Evolutionary conservation across 1,139 yeast species (phyloP).

Genomic region (Candida freyschussii): DNA sequence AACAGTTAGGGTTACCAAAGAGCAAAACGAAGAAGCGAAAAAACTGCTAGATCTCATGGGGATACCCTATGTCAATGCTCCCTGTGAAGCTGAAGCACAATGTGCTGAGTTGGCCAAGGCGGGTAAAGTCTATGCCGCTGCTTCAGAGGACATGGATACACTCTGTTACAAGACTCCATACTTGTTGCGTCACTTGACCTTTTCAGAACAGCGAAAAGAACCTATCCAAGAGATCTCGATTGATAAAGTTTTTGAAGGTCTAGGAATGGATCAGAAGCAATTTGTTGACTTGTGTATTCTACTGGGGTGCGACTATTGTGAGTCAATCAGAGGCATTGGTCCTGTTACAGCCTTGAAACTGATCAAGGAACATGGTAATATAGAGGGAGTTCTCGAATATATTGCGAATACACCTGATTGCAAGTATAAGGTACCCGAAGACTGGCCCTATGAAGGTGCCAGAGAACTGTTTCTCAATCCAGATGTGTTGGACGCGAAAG

Average conservation of each 20-base stretch:
- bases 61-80: conserved; percentile 87
- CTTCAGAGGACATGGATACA: conserved; percentile 99
- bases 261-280: conserved; percentile 65
- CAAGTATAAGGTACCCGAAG: conserved; percentile 83
- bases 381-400: conserved; percentile 70
- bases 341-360: conserved; percentile 90
- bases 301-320: conserved; percentile 96
- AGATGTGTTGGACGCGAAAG: conserved; percentile 61
- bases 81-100: conserved; percentile 98
- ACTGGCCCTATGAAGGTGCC: conserved; percentile 92
- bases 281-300: conserved; percentile 90
- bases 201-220: conserved; percentile 87
- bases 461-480: conserved; percentile 78
- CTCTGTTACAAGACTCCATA: conserved; percentile 85
- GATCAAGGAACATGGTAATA: conserved; percentile 69
- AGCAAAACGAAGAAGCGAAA: conserved; percentile 94
- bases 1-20: conserved; percentile 79
- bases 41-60: conserved; percentile 82
- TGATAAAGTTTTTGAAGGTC: conserved; percentile 64
- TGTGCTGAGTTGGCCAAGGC: conserved; percentile 89
- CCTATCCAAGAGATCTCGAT: conserved; percentile 85
- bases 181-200: conserved; percentile 82
- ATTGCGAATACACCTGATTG: conserved; percentile 55
- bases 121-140: conserved; percentile 94
- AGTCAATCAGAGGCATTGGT: conserved; percentile 90